phyloP scores from a whole-genome alignment of 495 filamentous ascomycete genomes.

The Penicillium bialowiezense region DNA sequence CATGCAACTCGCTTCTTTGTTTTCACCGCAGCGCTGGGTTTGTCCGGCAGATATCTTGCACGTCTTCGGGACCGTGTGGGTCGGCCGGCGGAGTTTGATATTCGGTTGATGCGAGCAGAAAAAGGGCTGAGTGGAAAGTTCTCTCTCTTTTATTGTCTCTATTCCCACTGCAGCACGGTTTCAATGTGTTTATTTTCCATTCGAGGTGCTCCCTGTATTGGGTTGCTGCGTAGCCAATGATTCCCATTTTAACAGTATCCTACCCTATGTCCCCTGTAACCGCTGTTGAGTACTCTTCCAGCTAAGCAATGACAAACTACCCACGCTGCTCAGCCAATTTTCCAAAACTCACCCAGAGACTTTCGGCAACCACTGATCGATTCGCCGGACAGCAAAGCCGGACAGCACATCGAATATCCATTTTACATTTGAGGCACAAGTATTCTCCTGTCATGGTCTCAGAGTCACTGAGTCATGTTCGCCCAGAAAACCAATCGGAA shows the following conservation, averaged over 20 bases:
- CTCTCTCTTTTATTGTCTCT: constrained; percentile 50
- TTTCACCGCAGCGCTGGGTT: constrained; percentile 40
- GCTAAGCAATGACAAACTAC: too few species aligned
- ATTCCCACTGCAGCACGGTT: constrained; percentile 49
- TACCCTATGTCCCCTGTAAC: too few species aligned
- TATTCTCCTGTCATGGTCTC: too few species aligned
- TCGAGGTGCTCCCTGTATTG: constrained; percentile 10
- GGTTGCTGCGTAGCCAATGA: constrained; percentile 12
- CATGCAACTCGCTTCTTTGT: constrained; percentile 41
- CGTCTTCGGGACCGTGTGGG: constrained; percentile 40
- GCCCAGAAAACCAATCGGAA: background rate
- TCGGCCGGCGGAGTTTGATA: constrained; percentile 51
- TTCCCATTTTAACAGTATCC: constrained; percentile 4
- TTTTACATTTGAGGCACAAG: too few species aligned
- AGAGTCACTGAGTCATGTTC: too few species aligned
- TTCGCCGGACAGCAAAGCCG: background rate
- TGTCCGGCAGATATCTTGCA: constrained; percentile 41
- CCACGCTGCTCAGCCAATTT: too few species aligned
- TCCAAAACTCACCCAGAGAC: too few species aligned
- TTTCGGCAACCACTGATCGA: background rate
- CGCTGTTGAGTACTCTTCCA: too few species aligned
- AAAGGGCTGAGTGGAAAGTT: constrained; percentile 48
- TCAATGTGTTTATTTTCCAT: constrained; percentile 45
- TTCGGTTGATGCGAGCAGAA: constrained; percentile 47
- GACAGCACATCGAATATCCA: background rate